Conservation (phyloP, 2,329 filamentous ascomycete species). For the Chalaropsis thielavioides region DNA sequence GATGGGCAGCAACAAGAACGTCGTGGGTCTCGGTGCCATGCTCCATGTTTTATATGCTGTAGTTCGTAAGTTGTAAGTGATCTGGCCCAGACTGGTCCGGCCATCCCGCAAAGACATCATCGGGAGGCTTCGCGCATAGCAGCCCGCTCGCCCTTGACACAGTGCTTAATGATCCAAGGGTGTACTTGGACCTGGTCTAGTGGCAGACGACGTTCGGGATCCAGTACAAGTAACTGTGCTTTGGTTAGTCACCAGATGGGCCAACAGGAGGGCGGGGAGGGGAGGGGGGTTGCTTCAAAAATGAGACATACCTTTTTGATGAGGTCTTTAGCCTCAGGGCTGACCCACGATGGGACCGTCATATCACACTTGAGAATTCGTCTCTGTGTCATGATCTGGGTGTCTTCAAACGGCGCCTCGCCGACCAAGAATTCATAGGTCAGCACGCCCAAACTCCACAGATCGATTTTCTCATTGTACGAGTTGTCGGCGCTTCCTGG, state of each 20-base stretch:
- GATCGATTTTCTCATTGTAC: conserved; percentile 88
- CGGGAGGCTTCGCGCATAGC: conserved; percentile 35
- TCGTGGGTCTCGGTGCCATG: neutral
- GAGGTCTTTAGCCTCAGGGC: conserved; percentile 74
- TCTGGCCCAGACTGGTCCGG: conserved; percentile 12
- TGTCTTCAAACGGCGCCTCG: conserved; percentile 94
- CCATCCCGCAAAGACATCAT: conserved; percentile 9
- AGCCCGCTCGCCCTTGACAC: conserved; percentile 48
- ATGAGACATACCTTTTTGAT: conserved; percentile 61
- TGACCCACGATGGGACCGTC: conserved; percentile 81
- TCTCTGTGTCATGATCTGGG: conserved; percentile 82
- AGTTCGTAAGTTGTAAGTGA: neutral
- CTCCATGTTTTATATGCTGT: neutral
- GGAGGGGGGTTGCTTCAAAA: neutral
- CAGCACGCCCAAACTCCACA: conserved; percentile 90
- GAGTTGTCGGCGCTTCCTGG: conserved; percentile 67
- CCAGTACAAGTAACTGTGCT: conserved; percentile 64
- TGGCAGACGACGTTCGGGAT: conserved; percentile 83
- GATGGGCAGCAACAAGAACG: neutral
- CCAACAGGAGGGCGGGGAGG: neutral
- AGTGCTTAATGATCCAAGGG: conserved; percentile 96
- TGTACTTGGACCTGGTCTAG: conserved; percentile 79
- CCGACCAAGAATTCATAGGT: conserved; percentile 95
- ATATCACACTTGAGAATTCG: conserved; percentile 83
- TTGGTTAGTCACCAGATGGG: conserved; percentile 2